Evolutionary conservation across 176 grass and related monocot species (phyloP).

Genomic region (Cenchrus fungigraminus): DNA sequence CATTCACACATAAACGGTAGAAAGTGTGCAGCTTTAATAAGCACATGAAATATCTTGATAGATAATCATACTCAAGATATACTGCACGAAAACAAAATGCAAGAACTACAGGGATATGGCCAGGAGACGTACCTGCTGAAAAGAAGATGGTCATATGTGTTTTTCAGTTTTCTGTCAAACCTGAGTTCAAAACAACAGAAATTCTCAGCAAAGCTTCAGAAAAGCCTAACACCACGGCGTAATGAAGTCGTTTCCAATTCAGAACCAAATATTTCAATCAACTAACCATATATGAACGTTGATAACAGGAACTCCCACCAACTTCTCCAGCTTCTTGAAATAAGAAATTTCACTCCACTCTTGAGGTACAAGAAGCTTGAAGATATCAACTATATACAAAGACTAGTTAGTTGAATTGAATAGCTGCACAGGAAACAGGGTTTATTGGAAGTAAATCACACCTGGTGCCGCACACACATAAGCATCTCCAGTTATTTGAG

Average conservation of each 20-base stretch:
- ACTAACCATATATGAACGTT: constrained; percentile 99
- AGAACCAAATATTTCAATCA: constrained; percentile 38
- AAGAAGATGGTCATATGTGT: constrained; percentile 93
- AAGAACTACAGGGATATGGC: constrained; percentile 25
- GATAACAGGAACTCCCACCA: constrained; percentile 98
- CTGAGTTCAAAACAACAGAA: constrained; percentile 55
- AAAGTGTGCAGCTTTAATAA: constrained; percentile 29
- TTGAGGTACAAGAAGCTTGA: constrained; percentile 96
- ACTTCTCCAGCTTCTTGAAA: constrained; percentile 90
- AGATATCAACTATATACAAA: constrained; percentile 88
- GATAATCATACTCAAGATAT: constrained; percentile 17
- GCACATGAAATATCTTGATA: constrained; percentile 9
- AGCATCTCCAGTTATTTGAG: constrained; percentile 83
- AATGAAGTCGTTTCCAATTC: constrained; percentile 28
- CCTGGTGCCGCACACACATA: constrained; percentile 93
- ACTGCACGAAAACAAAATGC: constrained; percentile 16
- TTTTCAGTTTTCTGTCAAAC: constrained; percentile 98
- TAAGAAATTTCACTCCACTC: constrained; percentile 92
- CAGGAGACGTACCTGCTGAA: constrained; percentile 79
- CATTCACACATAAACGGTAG: constrained; percentile 4
- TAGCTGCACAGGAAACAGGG: constrained; percentile 36
- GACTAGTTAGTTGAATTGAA: constrained; percentile 44
- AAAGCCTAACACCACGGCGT: constrained; percentile 32
- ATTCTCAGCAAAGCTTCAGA: constrained; percentile 8
- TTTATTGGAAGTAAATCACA: constrained; percentile 41